A percentile compares a stretch with the other conserved stretches of the same genome.
Evolutionary conservation across 371 early-diverging fungal species (phyloP).

Genomic region (Mucor sp.): DNA sequence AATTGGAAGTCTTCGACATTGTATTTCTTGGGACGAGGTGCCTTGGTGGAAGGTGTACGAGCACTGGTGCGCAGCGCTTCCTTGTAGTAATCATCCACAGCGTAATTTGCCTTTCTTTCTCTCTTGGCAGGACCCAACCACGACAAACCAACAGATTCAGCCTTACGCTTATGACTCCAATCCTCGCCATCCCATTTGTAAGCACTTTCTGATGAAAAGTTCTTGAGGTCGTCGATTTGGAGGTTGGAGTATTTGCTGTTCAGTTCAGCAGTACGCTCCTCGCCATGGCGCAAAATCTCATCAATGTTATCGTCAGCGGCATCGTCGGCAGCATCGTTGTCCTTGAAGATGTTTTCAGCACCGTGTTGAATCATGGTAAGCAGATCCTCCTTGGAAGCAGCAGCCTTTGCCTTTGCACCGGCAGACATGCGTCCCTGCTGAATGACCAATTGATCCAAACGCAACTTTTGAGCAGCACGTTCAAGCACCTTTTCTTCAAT

Average conservation of each 20-base stretch:
- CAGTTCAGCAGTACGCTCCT: slow-evolving; percentile 90
- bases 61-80: slow-evolving; percentile 68
- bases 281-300: slow-evolving; percentile 82
- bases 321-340: slow-evolving; percentile 54
- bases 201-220: slow-evolving; percentile 77
- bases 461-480: slow-evolving; percentile 95
- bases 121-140: slow-evolving; percentile 93
- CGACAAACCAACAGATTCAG: slow-evolving; percentile 49
- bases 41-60: slow-evolving; percentile 53
- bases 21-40: slow-evolving; percentile 69
- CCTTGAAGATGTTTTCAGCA: slow-evolving; percentile 85
- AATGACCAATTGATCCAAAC: slow-evolving; percentile 97
- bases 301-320: slow-evolving; percentile 85
- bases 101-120: slow-evolving; percentile 86
- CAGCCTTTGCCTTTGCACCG: slow-evolving; percentile 13
- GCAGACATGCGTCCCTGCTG: slow-evolving; percentile 82
- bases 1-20: slow-evolving; percentile 90
- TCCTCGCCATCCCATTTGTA: slow-evolving; percentile 98
- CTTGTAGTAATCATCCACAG: slow-evolving; percentile 87
- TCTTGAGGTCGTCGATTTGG: slow-evolving; percentile 89
- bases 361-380: slow-evolving; percentile 97
- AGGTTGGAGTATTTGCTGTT: slow-evolving; percentile 86
- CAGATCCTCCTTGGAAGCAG: slow-evolving; percentile 82
- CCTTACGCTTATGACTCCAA: slow-evolving; percentile 70
- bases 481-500: slow-evolving; percentile 99